phyloP scores from a whole-genome alignment of 345 rosid species.

The Anacardium occidentale region DNA sequence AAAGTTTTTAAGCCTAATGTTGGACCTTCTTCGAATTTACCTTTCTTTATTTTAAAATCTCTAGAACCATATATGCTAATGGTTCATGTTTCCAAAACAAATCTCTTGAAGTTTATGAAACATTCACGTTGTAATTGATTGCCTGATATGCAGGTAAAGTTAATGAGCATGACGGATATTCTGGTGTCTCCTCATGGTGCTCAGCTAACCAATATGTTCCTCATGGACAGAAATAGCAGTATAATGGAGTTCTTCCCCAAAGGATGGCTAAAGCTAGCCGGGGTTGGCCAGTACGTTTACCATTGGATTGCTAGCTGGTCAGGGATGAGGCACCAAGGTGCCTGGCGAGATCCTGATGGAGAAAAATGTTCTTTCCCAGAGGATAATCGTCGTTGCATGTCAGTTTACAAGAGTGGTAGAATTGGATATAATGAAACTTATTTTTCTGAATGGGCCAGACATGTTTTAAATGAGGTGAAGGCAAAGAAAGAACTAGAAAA shows the following conservation, averaged over 20 bases:
- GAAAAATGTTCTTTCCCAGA: slow-evolving; percentile 53
- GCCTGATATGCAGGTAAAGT: slow-evolving; percentile 40
- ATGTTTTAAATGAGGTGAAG: slow-evolving; percentile 43
- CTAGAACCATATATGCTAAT: too few species aligned
- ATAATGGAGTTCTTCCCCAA: slow-evolving; percentile 76
- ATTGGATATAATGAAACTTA: slow-evolving; percentile 57
- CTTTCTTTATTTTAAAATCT: too few species aligned
- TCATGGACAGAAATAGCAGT: slow-evolving; percentile 69
- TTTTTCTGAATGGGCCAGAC: slow-evolving; percentile 51
- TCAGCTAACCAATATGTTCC: slow-evolving; percentile 72
- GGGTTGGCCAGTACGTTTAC: slow-evolving; percentile 68
- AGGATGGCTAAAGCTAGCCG: slow-evolving; percentile 75
- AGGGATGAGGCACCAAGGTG: slow-evolving; percentile 69
- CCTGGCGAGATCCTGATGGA: slow-evolving; percentile 72
- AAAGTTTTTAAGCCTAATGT: too few species aligned
- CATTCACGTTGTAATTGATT: background rate
- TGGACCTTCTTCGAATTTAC: too few species aligned
- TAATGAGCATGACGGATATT: slow-evolving; percentile 65
- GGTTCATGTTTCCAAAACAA: too few species aligned
- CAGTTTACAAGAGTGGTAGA: slow-evolving; percentile 52
- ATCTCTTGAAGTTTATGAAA: too few species aligned
- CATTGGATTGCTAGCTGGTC: slow-evolving; percentile 82
- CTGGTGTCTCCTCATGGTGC: slow-evolving; percentile 73
- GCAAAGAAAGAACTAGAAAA: slow-evolving; percentile 28
- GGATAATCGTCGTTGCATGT: slow-evolving; percentile 69